Percentiles rank a stretch among this genome's conserved stretches.
Evolutionary conservation across 1,284 basidiomycete species (phyloP).

Genomic region (Xerocomus amazonicus): DNA sequence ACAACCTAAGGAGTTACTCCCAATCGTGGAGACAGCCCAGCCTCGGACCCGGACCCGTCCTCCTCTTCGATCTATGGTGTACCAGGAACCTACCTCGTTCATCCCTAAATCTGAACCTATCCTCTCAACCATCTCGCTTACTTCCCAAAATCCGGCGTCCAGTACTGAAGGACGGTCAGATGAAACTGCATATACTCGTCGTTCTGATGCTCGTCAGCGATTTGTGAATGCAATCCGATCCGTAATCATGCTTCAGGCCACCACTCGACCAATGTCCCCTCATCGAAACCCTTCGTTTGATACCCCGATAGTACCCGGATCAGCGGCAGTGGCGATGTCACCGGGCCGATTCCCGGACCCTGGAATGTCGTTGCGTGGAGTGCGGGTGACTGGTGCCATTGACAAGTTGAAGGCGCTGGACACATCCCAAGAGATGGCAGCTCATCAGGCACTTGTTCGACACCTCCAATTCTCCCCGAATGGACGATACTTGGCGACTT

Average conservation of each 20-base stretch:
- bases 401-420: conserved; percentile 57
- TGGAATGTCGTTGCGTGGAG: conserved; percentile 44
- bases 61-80: conserved; percentile 13
- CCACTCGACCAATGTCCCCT: conserved; percentile 31
- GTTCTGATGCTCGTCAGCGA: conserved; percentile 34
- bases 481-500: conserved; percentile 38
- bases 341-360: conserved; percentile 40
- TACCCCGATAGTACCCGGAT: conserved; percentile 25
- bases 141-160: conserved; percentile 29
- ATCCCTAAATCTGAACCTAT: conserved; percentile 18
- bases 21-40: conserved; percentile 25
- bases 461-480: conserved; percentile 42
- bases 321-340: conserved; percentile 28
- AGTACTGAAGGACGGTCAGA: conserved; percentile 30
- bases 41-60: conserved; percentile 18
- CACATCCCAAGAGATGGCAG: conserved; percentile 48
- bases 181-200: conserved; percentile 24
- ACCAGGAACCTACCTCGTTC: conserved; percentile 22
- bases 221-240: conserved; percentile 44
- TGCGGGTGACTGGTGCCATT: conserved; percentile 52
- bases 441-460: conserved; percentile 36
- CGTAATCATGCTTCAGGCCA: conserved; percentile 46
- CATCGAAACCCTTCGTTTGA: conserved; percentile 31
- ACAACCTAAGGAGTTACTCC: conserved; percentile 22
- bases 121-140: conserved; percentile 22